Evolutionary conservation across 2,329 filamentous ascomycete species (phyloP).

Genomic region (Claviceps fusiformis): DNA sequence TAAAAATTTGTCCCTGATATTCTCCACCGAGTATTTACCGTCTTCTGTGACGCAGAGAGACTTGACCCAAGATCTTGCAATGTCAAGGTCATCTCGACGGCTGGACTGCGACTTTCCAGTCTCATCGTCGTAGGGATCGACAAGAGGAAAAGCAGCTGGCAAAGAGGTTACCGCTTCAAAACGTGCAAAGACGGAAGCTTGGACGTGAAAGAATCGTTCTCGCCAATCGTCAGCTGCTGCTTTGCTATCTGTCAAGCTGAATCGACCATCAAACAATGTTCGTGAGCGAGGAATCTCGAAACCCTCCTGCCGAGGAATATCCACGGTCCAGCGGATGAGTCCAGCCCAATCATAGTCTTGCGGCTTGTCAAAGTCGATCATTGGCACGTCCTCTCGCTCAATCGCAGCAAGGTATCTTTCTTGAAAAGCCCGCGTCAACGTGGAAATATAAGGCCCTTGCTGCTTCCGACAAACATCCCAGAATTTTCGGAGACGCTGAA

Average conservation of each 20-base stretch:
- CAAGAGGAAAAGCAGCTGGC: conserved; percentile 25
- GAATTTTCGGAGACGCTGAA: conserved; percentile 38
- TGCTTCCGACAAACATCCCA: conserved; percentile 41
- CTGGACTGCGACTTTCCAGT: not conserved
- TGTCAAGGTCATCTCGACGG: conserved; percentile 19
- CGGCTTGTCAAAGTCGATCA: conserved; percentile 49
- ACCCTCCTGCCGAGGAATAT: conserved; percentile 32
- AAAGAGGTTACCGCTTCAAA: conserved; percentile 40
- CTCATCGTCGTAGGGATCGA: conserved; percentile 5
- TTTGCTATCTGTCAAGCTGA: conserved; percentile 24
- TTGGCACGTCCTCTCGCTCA: conserved; percentile 43
- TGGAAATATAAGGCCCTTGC: conserved; percentile 38
- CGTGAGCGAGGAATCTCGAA: conserved; percentile 35
- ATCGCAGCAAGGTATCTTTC: conserved; percentile 53
- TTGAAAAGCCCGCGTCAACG: conserved; percentile 47
- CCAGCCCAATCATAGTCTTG: conserved; percentile 53
- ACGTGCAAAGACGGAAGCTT: conserved; percentile 42
- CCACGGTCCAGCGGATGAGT: conserved; percentile 53
- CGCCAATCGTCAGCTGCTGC: conserved; percentile 31
- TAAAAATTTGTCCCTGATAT: conserved; percentile 37
- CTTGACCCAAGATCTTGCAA: conserved; percentile 46
- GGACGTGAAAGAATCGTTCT: conserved; percentile 41
- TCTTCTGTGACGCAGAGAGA: conserved; percentile 42
- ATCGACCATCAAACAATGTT: conserved; percentile 29
- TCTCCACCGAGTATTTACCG: conserved; percentile 31